Evolutionary conservation across 1,139 yeast species (phyloP), one percentile per base, ranked within the genome.

Genomic region (Candida sp.): DNA sequence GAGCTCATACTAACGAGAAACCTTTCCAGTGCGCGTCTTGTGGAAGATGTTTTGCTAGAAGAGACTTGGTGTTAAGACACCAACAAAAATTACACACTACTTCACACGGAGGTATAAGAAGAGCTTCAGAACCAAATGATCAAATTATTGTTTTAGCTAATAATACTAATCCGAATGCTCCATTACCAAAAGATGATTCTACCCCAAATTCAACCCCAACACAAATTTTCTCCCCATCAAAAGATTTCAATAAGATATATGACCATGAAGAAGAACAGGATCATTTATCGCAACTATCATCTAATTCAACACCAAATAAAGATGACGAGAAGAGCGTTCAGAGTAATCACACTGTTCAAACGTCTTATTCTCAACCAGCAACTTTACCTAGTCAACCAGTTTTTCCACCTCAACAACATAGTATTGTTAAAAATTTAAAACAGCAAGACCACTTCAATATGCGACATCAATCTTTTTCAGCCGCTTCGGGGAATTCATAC

Each of bases 1-100:
- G 98, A 38, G 85, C 96, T 2, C 99, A 93, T 62, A 93, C 99
- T 7, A 90, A 91, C 63, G 99, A 93, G 63, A 93, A 91, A 62
- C 99, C 99, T 1, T 93, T 87, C 57, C 79, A 73, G 54, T 73
- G 79, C 57, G 78, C 77, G 22, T 72, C 73, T 5, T 73, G 79
- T 49, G 79, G 79, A 12, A 61, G 79, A 33, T 73, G 79, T 52
- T 73, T 73, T 57, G 79, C 79, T 19, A 55, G 79, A 35, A 51
- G 79, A 55, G 78, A 73, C 51, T 66, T 73, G 57, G 78, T 73
- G 36, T 63, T 73, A 46, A 59, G 78, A 42, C 79, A 73, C 52
- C 78, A 72, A 55, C 78, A 71, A 51, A 73, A 73, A 53, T 63
- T 66, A 22, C 70, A 65, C 43, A 52, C 64, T 4, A 54, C 54